Percentiles rank a stretch among this genome's conserved stretches.
These are phyloP conservation scores for Saccharomyces pastorianus DNA, from an alignment of 1,139 yeast genomes.

Conservation along the genomic window DNA sequence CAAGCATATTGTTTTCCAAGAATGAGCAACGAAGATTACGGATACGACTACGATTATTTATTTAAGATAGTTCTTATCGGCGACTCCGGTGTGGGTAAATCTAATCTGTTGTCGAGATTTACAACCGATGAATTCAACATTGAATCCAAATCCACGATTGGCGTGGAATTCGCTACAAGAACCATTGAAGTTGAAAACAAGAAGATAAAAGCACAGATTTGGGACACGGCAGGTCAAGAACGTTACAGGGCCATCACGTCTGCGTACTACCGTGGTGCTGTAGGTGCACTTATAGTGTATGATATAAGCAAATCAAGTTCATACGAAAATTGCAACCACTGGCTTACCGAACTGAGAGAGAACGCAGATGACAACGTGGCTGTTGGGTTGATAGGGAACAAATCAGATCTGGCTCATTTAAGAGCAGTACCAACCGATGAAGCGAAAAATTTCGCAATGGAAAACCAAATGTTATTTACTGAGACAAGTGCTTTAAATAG, in stretches of 20 bases:
- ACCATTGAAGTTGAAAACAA: constrained; percentile 92
- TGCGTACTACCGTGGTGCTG: constrained; percentile 97
- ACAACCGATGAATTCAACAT: constrained; percentile 92
- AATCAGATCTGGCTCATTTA: constrained; percentile 89
- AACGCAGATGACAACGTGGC: constrained; percentile 97
- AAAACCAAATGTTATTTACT: constrained; percentile 83
- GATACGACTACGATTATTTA: constrained; percentile 90
- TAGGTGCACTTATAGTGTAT: constrained; percentile 91
- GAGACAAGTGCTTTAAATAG: constrained; percentile 97
- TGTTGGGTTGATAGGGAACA: constrained; percentile 92
- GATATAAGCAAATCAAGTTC: constrained; percentile 91
- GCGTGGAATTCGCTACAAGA: constrained; percentile 96
- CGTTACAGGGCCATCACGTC: constrained; percentile 96
- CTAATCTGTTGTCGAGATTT: constrained; percentile 86
- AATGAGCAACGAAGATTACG: constrained; percentile 55
- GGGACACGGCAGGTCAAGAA: constrained; percentile 99
- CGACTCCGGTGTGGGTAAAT: constrained; percentile 95
- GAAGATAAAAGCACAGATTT: constrained; percentile 92
- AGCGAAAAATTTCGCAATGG: constrained; percentile 91
- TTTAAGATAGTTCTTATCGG: constrained; percentile 96
- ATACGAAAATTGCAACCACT: constrained; percentile 87
- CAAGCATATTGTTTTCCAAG: background rate
- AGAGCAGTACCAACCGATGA: constrained; percentile 98
- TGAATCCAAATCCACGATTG: constrained; percentile 91
- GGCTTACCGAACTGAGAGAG: constrained; percentile 92